These are phyloP conservation scores for Heliocybe sulcata DNA, from an alignment of 1,284 basidiomycete genomes.

Conservation along the genomic window DNA sequence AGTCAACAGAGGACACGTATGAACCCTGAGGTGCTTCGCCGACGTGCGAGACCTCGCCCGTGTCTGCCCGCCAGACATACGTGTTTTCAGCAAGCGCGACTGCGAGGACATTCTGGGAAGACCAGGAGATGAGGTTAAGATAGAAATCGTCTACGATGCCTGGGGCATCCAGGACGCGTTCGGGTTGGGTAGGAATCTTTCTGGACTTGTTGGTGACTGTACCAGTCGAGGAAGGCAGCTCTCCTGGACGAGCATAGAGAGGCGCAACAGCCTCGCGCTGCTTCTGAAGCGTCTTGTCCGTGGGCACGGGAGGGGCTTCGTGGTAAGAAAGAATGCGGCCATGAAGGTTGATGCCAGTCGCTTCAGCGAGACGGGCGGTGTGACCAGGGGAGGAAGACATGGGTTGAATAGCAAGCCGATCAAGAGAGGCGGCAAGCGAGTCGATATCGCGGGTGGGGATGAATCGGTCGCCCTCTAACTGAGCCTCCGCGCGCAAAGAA, in stretches of 20 bases:
- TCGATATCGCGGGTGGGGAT: conserved; percentile 43
- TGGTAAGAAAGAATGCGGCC: conserved; percentile 74
- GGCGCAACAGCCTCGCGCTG: conserved; percentile 70
- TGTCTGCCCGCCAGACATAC: conserved; percentile 93
- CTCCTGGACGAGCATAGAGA: conserved; percentile 60
- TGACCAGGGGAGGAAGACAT: conserved; percentile 64
- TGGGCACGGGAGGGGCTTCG: conserved; percentile 64
- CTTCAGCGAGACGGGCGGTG: conserved; percentile 66
- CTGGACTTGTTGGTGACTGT: conserved; percentile 61
- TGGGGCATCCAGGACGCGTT: conserved; percentile 92
- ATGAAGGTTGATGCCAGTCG: conserved; percentile 66
- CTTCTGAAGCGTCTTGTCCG: conserved; percentile 60
- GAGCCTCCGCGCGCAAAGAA: conserved; percentile 27
- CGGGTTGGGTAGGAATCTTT: conserved; percentile 78
- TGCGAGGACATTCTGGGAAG: conserved; percentile 77
- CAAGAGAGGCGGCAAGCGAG: conserved; percentile 46
- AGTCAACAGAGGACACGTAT: conserved; percentile 77
- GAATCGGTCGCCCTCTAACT: conserved; percentile 8
- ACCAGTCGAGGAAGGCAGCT: conserved; percentile 53
- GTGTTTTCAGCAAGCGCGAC: conserved; percentile 80
- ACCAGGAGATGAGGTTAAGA: conserved; percentile 92
- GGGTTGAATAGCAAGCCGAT: conserved; percentile 48
- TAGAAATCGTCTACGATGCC: conserved; percentile 97
- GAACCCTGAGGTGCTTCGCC: conserved; percentile 67
- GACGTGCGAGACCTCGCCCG: conserved; percentile 76